Evolutionary conservation across 768 basidiomycete genomes (phyloP), one percentile per base, ranked within the genome.

Genomic region (Termitomyces sp.): DNA sequence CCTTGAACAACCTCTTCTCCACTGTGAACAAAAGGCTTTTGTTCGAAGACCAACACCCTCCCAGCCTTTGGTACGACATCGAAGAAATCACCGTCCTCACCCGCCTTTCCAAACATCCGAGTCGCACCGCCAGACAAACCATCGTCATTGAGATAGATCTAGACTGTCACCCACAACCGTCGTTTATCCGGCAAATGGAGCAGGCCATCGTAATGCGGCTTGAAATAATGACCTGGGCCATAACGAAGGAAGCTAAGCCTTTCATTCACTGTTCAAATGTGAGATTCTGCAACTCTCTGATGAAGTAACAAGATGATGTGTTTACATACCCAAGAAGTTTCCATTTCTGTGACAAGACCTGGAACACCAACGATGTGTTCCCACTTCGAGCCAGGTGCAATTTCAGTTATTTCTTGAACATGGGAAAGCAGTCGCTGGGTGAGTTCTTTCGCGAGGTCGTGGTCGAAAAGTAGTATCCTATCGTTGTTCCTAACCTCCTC

Each of bases 171-270:
- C 15, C 73, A 69, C 0, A 75, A 73, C 36, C 68, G 70, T 22
- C 75, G 70, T 24, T 73, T 75, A 48, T 77, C 75, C 0, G 73
- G 73, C 7, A 76, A 69, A 31, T 70, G 63, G 7, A 71, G 62
- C 12, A 67, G 68, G 2, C 74, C 75, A 59, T 80, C 79, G 46
- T 72, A 73, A 57, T 80, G 77, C 4, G 65, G 67, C 44, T 65
- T 69, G 67, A 80, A 80, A 61, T 72, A 79, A 51, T 78, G 68
- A 0, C 79, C 78, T 20, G 72, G 70, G 0, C 76, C 76, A 44
- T 80, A 81, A 31, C 70, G 68, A 20, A 81, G 63, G 64, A 78
- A 81, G 54, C 75, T 77, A 13, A 80, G 69, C 2, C 78, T 73
- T 44, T 77, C 74, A 55, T 81, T 78, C 11, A 80, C 78, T 80